phyloP scores from a whole-genome alignment of 192 early-diverging fungal genomes.

The Gorgonomyces haynaldii region DNA sequence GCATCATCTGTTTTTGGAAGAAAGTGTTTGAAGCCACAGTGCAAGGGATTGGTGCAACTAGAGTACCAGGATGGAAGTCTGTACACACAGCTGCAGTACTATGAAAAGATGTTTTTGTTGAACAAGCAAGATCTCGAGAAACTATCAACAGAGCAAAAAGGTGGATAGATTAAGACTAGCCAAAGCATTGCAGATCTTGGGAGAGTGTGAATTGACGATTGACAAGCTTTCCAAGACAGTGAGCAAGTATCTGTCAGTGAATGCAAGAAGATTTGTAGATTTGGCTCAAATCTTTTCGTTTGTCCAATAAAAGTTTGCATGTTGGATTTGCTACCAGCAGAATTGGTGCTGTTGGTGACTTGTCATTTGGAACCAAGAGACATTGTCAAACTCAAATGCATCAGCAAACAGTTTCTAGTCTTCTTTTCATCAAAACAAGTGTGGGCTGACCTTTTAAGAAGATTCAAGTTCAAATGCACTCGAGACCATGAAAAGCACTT shows the following conservation, averaged over 20 bases:
- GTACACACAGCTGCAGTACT: constrained; percentile 76
- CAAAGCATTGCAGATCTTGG: neutral
- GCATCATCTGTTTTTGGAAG: constrained; percentile 56
- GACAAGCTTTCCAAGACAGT: constrained; percentile 10
- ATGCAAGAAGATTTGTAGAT: constrained; percentile 62
- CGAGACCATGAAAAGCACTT: too few relatives aligned
- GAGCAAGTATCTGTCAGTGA: constrained; percentile 56
- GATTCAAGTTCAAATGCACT: too few relatives aligned
- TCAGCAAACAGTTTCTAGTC: too few relatives aligned
- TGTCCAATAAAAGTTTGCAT: too few relatives aligned
- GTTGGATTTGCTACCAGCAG: too few relatives aligned
- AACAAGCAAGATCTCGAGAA: constrained; percentile 21
- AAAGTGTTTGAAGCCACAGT: constrained; percentile 54
- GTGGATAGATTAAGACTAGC: constrained; percentile 17
- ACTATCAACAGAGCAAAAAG: constrained; percentile 16
- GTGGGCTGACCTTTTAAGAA: too few relatives aligned
- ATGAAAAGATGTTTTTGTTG: constrained; percentile 59
- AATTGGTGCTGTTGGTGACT: too few relatives aligned
- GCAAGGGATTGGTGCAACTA: constrained; percentile 49
- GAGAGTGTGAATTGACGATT: neutral
- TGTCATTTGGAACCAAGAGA: too few relatives aligned
- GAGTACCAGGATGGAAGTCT: constrained; percentile 67
- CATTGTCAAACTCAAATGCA: too few relatives aligned
- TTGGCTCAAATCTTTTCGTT: constrained; percentile 46
- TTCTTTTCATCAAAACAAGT: too few relatives aligned